Evolutionary conservation across 2,329 filamentous ascomycete genomes (phyloP).

Genomic region (Sporothrix humicola): DNA sequence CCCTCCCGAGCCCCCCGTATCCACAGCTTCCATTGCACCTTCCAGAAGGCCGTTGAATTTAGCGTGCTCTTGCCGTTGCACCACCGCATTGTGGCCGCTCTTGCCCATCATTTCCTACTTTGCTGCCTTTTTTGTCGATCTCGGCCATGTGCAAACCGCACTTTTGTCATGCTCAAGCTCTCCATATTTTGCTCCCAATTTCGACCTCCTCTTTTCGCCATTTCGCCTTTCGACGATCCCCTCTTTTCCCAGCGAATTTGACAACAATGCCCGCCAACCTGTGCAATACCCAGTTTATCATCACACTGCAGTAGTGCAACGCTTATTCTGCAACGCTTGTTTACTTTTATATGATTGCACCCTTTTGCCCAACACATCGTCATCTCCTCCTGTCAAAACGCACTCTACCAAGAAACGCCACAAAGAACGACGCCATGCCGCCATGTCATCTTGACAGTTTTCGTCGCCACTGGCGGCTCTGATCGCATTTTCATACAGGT

Average conservation of each 20-base stretch:
- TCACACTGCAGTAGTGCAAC: conserved; percentile 14
- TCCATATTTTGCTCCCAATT: not conserved
- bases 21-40: conserved; percentile 23
- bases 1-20: not conserved
- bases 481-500: not conserved
- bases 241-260: too few species aligned
- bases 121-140: not conserved
- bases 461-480: conserved; percentile 3
- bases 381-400: not conserved
- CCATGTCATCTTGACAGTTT: not conserved
- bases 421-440: not conserved
- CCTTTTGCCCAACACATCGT: conserved; percentile 2
- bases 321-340: conserved; percentile 22
- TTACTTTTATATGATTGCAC: not conserved
- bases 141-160: not conserved
- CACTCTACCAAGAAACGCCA: not conserved
- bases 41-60: conserved; percentile 1
- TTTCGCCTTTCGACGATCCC: not conserved
- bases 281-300: not conserved
- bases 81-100: not conserved
- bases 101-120: not conserved
- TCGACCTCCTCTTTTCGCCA: not conserved
- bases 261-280: not conserved
- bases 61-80: conserved; percentile 3
- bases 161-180: not conserved